Base-by-base conservation (phyloP, 2,329 filamentous ascomycete species). In the Aureobasidium musti region DNA sequence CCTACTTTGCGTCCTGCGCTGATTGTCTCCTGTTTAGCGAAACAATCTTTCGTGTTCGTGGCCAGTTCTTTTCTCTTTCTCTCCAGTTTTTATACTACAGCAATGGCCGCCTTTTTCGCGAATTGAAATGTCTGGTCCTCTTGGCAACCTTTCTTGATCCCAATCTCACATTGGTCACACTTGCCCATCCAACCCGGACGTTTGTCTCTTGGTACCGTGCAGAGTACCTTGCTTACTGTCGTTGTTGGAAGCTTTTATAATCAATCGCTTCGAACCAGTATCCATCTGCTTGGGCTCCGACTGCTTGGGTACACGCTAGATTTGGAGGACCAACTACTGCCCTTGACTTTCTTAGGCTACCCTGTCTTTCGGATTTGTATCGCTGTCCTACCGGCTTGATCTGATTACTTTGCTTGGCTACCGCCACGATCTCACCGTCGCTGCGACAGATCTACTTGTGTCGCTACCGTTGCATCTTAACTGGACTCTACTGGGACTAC, bases 121-220 rank as follows among this genome's bases (percentile, higher is more conserved):
- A 39, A 14, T 37, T 53, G 47, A 41, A 14, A 49, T 50, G 43
- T 33, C 41, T 63, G 59, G 43, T 50, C 35, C 35, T n/a, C 59
- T 63, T 26, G 59, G 45, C 45, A 50, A 30, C 30, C 23, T 30
- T 50, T 49, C 28, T 33, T 39, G 35, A 39, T 39, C 5, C 35
- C 35, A 43, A 52, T 63, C 60, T 63, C 30, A 53, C 60, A 21
- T n/a, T 37, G 47, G 47, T 53, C 45, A n/a, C 45, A 63, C 59
- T 28, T 33, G 35, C 45, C 50, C 45, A 59, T 43, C 37, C 14
- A 17, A 45, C 54, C 43, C 59, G 33, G 45, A 50, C 43, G 19
- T 37, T 35, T 37, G 60, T 52, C 41, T 30, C 11, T 33, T 63
- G 47, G 47, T 53, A 63, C 21, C 60, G 30, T 43, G 21, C 47